Percentiles rank a stretch among this genome's conserved stretches.
phyloP scores from a whole-genome alignment of 768 basidiomycete genomes.

The Russula emetica region DNA sequence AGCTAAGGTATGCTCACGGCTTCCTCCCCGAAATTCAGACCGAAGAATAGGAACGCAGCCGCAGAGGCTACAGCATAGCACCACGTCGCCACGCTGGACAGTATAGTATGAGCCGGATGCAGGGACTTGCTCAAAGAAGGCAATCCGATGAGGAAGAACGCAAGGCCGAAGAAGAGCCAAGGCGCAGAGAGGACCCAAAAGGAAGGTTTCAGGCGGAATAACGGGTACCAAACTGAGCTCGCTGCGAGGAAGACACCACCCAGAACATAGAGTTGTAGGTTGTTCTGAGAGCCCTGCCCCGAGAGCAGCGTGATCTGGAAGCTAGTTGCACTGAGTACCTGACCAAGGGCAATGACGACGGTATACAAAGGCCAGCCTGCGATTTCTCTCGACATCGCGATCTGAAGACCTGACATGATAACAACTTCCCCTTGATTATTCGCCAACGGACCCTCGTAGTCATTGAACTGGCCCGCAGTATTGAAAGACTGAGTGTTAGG shows the following conservation, averaged over 20 bases:
- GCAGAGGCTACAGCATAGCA: constrained; percentile 89
- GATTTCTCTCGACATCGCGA: constrained; percentile 74
- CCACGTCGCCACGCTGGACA: constrained; percentile 83
- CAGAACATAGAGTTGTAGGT: constrained; percentile 85
- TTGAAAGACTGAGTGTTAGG: constrained; percentile 49
- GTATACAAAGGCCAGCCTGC: constrained; percentile 90
- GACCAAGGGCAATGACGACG: constrained; percentile 81
- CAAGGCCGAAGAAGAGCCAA: constrained; percentile 88
- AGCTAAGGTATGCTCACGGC: constrained; percentile 49
- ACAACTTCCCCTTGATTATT: constrained; percentile 50
- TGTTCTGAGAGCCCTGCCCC: constrained; percentile 77
- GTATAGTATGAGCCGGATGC: constrained; percentile 53
- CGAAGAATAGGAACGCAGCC: constrained; percentile 90
- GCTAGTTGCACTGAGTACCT: constrained; percentile 87
- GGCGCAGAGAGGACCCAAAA: constrained; percentile 81
- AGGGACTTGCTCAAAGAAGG: constrained; percentile 68
- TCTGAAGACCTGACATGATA: constrained; percentile 81
- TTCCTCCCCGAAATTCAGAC: constrained; percentile 96
- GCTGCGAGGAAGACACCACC: constrained; percentile 82
- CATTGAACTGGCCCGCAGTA: constrained; percentile 41
- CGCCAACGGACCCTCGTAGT: constrained; percentile 44
- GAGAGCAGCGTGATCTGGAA: constrained; percentile 92
- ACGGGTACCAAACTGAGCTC: constrained; percentile 82
- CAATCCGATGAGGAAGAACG: constrained; percentile 87
- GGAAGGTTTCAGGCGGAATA: constrained; percentile 86